Conservation (phyloP, 2,329 filamentous ascomycete genomes). For the Ramichloridium luteum region DNA sequence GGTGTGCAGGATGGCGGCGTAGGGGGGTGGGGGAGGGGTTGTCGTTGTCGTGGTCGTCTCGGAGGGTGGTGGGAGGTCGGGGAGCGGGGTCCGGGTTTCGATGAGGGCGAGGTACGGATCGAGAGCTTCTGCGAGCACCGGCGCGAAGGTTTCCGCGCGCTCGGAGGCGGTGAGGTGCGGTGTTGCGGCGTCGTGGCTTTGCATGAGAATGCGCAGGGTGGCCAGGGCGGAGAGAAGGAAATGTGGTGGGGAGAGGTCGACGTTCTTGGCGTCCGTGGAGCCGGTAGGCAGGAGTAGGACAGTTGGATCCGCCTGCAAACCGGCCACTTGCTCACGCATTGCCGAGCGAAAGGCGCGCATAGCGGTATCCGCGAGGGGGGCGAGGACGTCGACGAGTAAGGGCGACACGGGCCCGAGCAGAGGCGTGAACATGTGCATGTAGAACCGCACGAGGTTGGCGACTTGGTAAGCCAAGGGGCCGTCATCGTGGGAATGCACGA, state of each 20-base stretch:
- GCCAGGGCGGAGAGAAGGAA: constrained; percentile 73
- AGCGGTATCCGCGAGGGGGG: constrained; percentile 60
- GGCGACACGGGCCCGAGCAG: constrained; percentile 58
- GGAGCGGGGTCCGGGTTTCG: constrained; percentile 51
- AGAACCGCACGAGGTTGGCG: constrained; percentile 80
- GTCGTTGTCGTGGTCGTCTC: constrained; percentile 62
- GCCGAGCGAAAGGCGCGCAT: constrained; percentile 70
- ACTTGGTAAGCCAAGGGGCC: constrained; percentile 80
- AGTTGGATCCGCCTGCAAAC: constrained; percentile 61
- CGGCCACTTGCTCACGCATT: constrained; percentile 66
- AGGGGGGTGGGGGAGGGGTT: constrained; percentile 46
- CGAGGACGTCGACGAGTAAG: constrained; percentile 53
- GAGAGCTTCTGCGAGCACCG: constrained; percentile 64
- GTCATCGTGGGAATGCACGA: constrained; percentile 86
- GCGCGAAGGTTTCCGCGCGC: constrained; percentile 57
- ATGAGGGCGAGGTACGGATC: constrained; percentile 77
- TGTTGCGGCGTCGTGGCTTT: constrained; percentile 74
- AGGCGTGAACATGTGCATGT: constrained; percentile 68
- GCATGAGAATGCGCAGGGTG: constrained; percentile 65
- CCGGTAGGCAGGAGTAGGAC: constrained; percentile 56
- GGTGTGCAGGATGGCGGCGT: constrained; percentile 55
- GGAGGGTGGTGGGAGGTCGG: constrained; percentile 41
- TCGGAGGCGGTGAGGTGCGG: constrained; percentile 52
- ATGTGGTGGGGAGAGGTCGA: constrained; percentile 60
- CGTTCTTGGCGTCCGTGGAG: constrained; percentile 39